phyloP scores from a whole-genome alignment of 1,284 basidiomycete genomes.

The Porogramme epimiltina region DNA sequence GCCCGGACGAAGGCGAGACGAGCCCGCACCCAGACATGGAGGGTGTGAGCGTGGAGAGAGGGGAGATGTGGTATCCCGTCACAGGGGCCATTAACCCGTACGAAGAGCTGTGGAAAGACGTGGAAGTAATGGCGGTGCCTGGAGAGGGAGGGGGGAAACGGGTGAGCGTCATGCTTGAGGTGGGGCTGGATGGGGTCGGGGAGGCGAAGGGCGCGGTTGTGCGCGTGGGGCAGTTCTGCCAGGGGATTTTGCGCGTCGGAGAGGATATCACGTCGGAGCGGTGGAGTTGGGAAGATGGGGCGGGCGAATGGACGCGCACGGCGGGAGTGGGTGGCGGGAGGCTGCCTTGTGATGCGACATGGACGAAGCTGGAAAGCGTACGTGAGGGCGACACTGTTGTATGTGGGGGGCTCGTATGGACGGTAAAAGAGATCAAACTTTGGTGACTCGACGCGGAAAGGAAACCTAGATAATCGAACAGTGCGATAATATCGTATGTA shows the following conservation, averaged over 20 bases:
- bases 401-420: slow-evolving; percentile 3
- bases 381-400: slow-evolving; percentile 1
- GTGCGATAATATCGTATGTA: no score
- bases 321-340: not conserved
- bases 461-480: no score
- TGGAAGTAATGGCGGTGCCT: slow-evolving; percentile 1
- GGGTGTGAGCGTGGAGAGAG: slow-evolving; percentile 15
- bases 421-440: slow-evolving; percentile 1
- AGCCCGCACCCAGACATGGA: slow-evolving; percentile 13
- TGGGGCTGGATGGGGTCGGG: not conserved
- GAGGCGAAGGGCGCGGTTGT: slow-evolving; percentile 9
- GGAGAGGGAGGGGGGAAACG: slow-evolving; percentile 1
- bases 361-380: not conserved
- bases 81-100: slow-evolving; percentile 16
- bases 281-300: slow-evolving; percentile 11
- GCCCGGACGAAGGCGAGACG: slow-evolving; percentile 16
- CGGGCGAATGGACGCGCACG: slow-evolving; percentile 9
- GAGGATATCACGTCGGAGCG: slow-evolving; percentile 8
- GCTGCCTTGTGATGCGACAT: slow-evolving; percentile 15
- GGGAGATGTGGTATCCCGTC: slow-evolving; percentile 16
- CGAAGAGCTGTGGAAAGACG: slow-evolving; percentile 21
- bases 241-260: slow-evolving; percentile 17
- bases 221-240: slow-evolving; percentile 17
- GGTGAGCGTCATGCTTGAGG: slow-evolving; percentile 10
- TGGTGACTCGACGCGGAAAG: no score